Conservation (phyloP, 352 stramenopile genomes). For the Globisporangium megalacanthum region DNA sequence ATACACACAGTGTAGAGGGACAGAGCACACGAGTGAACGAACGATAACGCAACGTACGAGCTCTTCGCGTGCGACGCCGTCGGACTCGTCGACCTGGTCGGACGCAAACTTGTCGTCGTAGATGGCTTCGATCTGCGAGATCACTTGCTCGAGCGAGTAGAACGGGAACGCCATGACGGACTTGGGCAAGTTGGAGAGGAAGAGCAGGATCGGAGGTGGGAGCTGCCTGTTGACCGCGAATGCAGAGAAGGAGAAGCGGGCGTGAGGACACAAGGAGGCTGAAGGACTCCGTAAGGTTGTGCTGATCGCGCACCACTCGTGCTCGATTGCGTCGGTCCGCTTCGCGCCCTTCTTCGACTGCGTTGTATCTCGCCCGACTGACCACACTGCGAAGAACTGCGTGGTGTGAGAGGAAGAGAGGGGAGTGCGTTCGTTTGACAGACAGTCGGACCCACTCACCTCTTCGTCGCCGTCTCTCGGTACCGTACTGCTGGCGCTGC, state of each 20-base stretch:
- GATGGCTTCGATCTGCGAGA: constrained; percentile 59
- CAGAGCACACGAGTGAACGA: neutral
- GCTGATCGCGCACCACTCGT: constrained; percentile 32
- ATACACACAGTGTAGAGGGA: neutral
- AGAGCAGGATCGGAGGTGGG: constrained; percentile 37
- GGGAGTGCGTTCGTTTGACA: neutral
- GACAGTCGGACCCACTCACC: neutral
- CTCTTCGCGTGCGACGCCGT: constrained; percentile 56
- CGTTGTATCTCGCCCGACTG: constrained; percentile 32
- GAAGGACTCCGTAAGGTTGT: too few species aligned
- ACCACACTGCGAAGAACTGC: constrained; percentile 67
- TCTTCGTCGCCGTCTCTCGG: constrained; percentile 14
- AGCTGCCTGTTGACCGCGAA: constrained; percentile 28
- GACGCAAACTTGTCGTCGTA: constrained; percentile 74
- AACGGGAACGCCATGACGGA: constrained; percentile 66
- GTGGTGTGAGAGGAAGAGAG: constrained; percentile 13
- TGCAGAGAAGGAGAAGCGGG: too few species aligned
- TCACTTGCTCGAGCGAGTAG: constrained; percentile 41
- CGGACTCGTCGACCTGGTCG: constrained; percentile 47
- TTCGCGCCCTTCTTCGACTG: constrained; percentile 37
- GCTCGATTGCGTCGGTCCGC: constrained; percentile 34
- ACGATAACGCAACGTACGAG: constrained; percentile 20
- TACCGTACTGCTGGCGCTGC: neutral
- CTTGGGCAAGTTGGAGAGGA: constrained; percentile 71
- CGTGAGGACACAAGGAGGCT: too few species aligned